These are phyloP conservation scores for Cubamyces lactineus DNA, from an alignment of 768 basidiomycete species.

Conservation along the genomic window DNA sequence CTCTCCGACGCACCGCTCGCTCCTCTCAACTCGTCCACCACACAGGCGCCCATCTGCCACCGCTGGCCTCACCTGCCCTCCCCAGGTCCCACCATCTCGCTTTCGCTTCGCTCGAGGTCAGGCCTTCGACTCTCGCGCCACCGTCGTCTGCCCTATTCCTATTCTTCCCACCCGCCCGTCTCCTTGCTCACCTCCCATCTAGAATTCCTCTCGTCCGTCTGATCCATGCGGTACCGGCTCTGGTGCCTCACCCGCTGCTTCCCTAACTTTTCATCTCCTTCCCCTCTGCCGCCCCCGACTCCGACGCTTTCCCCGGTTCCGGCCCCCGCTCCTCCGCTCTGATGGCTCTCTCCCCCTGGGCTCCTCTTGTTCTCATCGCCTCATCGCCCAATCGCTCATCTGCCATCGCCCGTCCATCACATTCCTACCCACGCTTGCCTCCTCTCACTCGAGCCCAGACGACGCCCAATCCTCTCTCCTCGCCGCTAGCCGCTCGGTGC, in stretches of 20 bases:
- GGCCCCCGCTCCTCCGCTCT: constrained; percentile 7
- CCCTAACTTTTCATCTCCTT: neutral
- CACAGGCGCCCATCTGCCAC: neutral
- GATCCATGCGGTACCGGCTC: constrained; percentile 25
- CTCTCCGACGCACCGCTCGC: neutral
- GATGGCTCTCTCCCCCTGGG: neutral
- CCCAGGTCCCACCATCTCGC: too few species aligned
- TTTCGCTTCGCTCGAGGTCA: neutral
- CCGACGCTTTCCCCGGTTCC: constrained; percentile 12
- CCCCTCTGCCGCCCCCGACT: constrained; percentile 4
- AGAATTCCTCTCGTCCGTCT: constrained; percentile 15
- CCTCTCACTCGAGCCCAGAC: too few species aligned
- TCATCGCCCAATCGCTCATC: neutral
- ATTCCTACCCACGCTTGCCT: too few species aligned
- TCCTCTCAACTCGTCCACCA: neutral
- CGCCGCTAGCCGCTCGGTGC: neutral
- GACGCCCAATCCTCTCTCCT: too few species aligned
- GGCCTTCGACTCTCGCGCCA: neutral
- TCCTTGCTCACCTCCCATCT: neutral
- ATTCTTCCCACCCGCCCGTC: neutral
- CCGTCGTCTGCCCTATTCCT: neutral
- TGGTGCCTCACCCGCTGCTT: constrained; percentile 4
- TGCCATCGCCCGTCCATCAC: too few species aligned
- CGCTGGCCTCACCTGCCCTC: neutral
- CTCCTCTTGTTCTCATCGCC: neutral